A percentile compares a stretch with the other conserved stretches of the same genome.
These are phyloP conservation scores for Berberis vulgaris DNA, from an alignment of 164 flowering plant genomes.

Conservation along the genomic window DNA sequence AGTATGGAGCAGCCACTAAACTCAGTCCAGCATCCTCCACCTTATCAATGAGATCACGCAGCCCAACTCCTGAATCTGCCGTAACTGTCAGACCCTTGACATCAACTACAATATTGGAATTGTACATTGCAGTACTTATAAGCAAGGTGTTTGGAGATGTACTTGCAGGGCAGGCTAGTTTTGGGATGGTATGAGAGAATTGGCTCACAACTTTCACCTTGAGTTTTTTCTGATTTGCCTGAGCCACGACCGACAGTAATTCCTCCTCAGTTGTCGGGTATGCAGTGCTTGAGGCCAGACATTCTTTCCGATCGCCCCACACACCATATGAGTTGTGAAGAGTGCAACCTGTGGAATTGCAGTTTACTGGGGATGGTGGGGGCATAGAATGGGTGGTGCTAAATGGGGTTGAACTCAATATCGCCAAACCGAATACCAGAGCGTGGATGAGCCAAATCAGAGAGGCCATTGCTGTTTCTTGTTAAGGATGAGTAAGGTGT, in stretches of 20 bases:
- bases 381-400: conserved; percentile 37
- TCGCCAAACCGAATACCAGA: conserved; percentile 6
- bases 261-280: conserved; percentile 76
- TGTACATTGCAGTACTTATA: conserved; percentile 53
- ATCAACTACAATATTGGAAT: conserved; percentile 43
- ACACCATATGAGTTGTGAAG: conserved; percentile 62
- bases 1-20: conserved; percentile 74
- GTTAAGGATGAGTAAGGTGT: too few species aligned
- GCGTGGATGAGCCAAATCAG: background rate
- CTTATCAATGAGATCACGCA: conserved; percentile 48
- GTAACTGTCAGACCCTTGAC: conserved; percentile 28
- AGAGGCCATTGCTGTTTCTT: conserved; percentile 11
- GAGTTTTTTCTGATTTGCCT: conserved; percentile 35
- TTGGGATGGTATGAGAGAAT: conserved; percentile 74
- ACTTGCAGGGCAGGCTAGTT: conserved; percentile 54
- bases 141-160: conserved; percentile 24
- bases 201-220: conserved; percentile 51
- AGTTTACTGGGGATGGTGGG: conserved; percentile 47
- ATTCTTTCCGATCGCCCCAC: conserved; percentile 64
- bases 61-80: conserved; percentile 62
- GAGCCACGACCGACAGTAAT: conserved; percentile 46
- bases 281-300: conserved; percentile 27
- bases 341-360: conserved; percentile 41
- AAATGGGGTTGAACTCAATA: conserved; percentile 5
- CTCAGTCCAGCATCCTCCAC: conserved; percentile 59